Evolutionary conservation across 2,329 filamentous ascomycete species (phyloP), one percentile per base, ranked within the genome.

Genomic region (Trichoderma sp.): DNA sequence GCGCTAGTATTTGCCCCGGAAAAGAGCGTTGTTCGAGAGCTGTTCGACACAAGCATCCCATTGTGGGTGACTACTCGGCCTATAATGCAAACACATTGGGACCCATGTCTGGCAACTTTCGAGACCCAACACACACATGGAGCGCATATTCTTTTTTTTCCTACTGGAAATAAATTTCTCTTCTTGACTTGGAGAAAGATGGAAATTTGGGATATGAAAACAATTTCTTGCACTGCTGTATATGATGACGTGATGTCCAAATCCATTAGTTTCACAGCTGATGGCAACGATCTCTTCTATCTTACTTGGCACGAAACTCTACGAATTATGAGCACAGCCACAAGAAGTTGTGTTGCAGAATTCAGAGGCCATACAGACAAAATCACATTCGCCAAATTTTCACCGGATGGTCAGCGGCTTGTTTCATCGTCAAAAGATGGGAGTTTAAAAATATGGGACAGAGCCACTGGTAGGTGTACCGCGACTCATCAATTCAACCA

Each of bases 1-100:
- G 72, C 71, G 0, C 52, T 79, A 1, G 32, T 74, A 0, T 77
- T 78, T 43, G 28, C 71, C 1, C 76, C 75, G 2, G 28, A 60
- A 16, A 68, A 54, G 0, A 76, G 76, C 21, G n/a, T 71, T 2
- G 32, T 74, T 1, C 55, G 71, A 32, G 21, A 26, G 3, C 49
- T 32, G 21, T 75, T 75, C 37, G 16, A 49, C 24, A 30, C 59
- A 0, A n/a, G 68, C 7, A 59, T 73, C 21, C 69, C 70, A 0
- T 11, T 24, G 0, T 77, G 73, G 73, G 39, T 77, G 4, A 8
- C n/a, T n/a, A 18, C 5, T 26, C 7, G 55, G 1, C 54, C 54
- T 5, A 3, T 3, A 5, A 49, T 54, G 21, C 51, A 24, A 11
- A n/a, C 10, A 0, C 11, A 51, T 1, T 69, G 54, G 61, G 61